Evolutionary conservation across 306 rosid genomes (phyloP), one percentile per base, ranked within the genome.

Genomic region (Gastrolobium bilobum): DNA sequence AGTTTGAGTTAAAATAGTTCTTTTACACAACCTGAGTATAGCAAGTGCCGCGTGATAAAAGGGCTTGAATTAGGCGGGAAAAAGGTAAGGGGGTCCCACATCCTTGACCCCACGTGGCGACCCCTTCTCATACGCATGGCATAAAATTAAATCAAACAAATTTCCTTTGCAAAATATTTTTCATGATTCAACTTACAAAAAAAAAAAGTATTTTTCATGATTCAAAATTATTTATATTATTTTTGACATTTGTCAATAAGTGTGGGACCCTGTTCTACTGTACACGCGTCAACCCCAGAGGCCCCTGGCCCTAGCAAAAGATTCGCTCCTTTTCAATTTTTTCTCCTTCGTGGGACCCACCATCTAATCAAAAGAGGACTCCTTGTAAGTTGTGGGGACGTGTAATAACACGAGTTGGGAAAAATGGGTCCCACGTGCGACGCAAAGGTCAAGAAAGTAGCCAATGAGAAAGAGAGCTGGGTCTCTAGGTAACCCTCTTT

Each of bases 381-480:
- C 14, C 26, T 65, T 35, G 46, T 10, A 30, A 2, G 30, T 20
- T 54, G 47, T 44, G 26, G 68, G 77, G 15, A 69, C 66, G 70
- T 77, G 78, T 69, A 33, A 68, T 15, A 38, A 47, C 59, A 59
- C 73, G 78, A 76, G 75, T 14, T 14, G 52, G 52, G 38, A 80
- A 84, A 13, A 77, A 26, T 0, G 92, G 97, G 94, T 0, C 94
- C 98, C 97, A 83, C 84, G 86, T 84, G 85, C 31, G 15, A 34
- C 20, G 10, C 7, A 31, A 75, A 88, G 78, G 94, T 93, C 98
- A 93, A 93, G 78, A 76, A 85, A 79, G 82, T n/a, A 75, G 8
- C 98, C 90, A 93, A 93, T 91, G 26, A 51, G 15, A 73, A 66
- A 63, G 89, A 86, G 87, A 79, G 91, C 54, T 7, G 81, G 79